Evolutionary conservation across 208 protist genomes (phyloP).

Genomic region (Trypanosoma congolense): DNA sequence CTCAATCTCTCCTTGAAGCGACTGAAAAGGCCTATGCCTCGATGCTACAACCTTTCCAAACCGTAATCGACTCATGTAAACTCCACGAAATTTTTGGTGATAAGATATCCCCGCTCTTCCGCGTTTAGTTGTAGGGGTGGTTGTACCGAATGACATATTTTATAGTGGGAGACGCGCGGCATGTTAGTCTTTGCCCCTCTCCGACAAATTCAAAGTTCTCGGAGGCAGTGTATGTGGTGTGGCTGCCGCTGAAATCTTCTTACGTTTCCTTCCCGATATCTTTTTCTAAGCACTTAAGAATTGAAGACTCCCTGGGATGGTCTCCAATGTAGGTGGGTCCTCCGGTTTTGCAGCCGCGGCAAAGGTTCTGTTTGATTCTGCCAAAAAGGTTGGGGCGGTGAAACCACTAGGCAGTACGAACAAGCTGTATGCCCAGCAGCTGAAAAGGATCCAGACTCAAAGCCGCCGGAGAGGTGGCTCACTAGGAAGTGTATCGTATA

Average conservation of each 20-base stretch:
- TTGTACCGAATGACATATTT: too few species aligned
- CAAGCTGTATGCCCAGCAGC: slow-evolving; percentile 60
- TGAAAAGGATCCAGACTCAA: slow-evolving; percentile 77
- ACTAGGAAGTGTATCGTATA: slow-evolving; percentile 77
- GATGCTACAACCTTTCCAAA: slow-evolving; percentile 77
- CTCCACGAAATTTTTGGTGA: slow-evolving; percentile 68
- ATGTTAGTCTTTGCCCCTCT: too few species aligned
- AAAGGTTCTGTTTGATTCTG: slow-evolving; percentile 80
- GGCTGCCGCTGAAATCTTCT: too few species aligned
- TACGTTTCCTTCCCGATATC: too few species aligned
- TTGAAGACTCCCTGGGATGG: slow-evolving; percentile 1
- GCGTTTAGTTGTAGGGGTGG: slow-evolving; percentile 5
- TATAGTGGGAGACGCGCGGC: too few species aligned
- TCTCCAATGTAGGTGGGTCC: slow-evolving; percentile 9
- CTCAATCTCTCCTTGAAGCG: slow-evolving; percentile 38
- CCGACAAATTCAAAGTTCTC: too few species aligned
- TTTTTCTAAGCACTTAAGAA: background rate
- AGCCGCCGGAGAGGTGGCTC: slow-evolving; percentile 73
- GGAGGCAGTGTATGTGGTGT: too few species aligned
- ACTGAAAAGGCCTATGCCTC: slow-evolving; percentile 67
- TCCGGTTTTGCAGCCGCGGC: slow-evolving; percentile 72
- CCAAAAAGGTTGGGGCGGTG: slow-evolving; percentile 71
- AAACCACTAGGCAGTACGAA: slow-evolving; percentile 52
- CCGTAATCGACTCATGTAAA: slow-evolving; percentile 71
- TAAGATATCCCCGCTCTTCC: slow-evolving; percentile 18